A percentile compares a stretch with the other conserved stretches of the same genome.
phyloP scores from a whole-genome alignment of 192 early-diverging fungal species.

The Coemansia sp. region DNA sequence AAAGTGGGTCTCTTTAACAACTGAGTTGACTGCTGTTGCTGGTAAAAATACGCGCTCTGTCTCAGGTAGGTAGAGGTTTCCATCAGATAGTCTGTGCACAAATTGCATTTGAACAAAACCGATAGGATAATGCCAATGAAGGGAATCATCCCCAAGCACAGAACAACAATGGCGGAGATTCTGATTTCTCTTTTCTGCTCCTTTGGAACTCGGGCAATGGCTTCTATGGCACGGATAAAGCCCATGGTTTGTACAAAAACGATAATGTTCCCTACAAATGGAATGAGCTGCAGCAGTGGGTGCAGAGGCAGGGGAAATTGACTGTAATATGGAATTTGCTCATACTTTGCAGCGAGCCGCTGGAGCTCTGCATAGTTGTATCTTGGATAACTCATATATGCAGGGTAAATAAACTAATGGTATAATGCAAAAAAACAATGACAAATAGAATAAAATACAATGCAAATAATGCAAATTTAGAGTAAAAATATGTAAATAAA shows the following conservation, averaged over 20 bases:
- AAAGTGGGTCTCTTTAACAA: neutral
- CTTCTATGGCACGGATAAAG: slow-evolving; percentile 23
- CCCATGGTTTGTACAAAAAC: slow-evolving; percentile 36
- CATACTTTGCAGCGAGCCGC: slow-evolving; percentile 24
- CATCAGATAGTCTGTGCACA: slow-evolving; percentile 37
- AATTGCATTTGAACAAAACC: slow-evolving; percentile 23
- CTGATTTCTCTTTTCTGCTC: slow-evolving; percentile 19
- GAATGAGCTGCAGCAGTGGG: slow-evolving; percentile 29
- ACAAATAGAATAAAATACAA: neutral
- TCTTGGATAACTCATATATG: neutral
- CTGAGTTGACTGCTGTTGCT: slow-evolving; percentile 2
- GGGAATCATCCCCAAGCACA: slow-evolving; percentile 46
- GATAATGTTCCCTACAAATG: slow-evolving; percentile 36
- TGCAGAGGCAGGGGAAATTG: slow-evolving; percentile 27
- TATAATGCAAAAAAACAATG: neutral
- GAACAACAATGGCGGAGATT: slow-evolving; percentile 25
- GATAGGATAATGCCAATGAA: slow-evolving; percentile 30
- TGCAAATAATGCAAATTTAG: neutral
- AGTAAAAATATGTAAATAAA: neutral
- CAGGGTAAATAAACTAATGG: neutral
- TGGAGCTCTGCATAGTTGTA: slow-evolving; percentile 14
- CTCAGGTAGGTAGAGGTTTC: neutral
- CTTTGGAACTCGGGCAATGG: slow-evolving; percentile 16
- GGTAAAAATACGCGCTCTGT: slow-evolving; percentile 9
- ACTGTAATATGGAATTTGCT: slow-evolving; percentile 16